Percentiles rank a stretch among this genome's conserved stretches.
Conservation (phyloP, 2,329 filamentous ascomycete species). For the Sporothrix sp. region DNA sequence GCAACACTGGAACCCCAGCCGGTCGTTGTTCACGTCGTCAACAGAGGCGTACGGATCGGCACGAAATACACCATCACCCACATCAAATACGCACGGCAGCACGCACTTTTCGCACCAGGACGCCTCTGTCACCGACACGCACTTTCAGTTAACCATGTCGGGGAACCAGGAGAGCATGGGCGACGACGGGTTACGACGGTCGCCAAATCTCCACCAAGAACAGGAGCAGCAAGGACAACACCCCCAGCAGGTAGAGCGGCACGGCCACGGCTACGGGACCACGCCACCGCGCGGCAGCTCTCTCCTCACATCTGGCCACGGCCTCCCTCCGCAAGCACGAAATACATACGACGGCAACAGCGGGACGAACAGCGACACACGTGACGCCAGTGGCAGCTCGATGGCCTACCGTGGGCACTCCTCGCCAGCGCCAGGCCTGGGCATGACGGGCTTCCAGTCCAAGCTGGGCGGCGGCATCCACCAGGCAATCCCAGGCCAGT, state of each 20-base stretch:
- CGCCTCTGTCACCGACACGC: background rate
- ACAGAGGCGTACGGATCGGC: constrained; percentile 4
- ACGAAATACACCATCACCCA: constrained; percentile 11
- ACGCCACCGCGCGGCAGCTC: background rate
- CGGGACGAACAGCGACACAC: background rate
- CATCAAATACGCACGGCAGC: background rate
- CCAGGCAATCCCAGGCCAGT: background rate
- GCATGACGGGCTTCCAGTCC: constrained; percentile 4
- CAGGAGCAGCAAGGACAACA: constrained; percentile 4
- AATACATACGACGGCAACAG: background rate
- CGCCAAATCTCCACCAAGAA: background rate
- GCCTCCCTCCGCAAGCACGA: background rate
- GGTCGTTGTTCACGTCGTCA: constrained; percentile 5
- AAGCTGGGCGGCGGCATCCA: constrained; percentile 4
- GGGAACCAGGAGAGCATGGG: background rate
- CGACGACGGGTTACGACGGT: background rate
- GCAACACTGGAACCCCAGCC: constrained; percentile 10
- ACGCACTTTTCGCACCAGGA: constrained; percentile 5
- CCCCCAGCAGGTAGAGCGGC: background rate
- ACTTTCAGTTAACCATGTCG: constrained; percentile 6
- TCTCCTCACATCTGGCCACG: background rate
- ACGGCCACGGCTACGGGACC: background rate
- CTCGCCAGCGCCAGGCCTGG: constrained; percentile 1
- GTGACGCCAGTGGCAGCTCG: background rate
- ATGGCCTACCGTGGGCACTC: constrained; percentile 9